Percentiles rank a stretch among this genome's conserved stretches.
phyloP scores from a whole-genome alignment of 2,329 filamentous ascomycete genomes.

The Camillea tinctor region DNA sequence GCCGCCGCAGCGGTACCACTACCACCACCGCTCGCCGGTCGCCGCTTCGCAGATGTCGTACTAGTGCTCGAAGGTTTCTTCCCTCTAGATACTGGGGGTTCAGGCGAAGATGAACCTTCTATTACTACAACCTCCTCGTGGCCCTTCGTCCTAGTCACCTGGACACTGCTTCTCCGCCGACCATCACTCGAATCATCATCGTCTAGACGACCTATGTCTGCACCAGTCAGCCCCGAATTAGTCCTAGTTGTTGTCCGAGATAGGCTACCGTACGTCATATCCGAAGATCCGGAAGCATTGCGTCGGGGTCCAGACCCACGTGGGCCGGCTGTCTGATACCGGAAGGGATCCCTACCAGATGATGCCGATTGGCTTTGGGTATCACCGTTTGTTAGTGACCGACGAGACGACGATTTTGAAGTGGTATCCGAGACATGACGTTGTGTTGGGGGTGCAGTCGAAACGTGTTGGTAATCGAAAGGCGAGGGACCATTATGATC shows the following conservation, averaged over 20 bases:
- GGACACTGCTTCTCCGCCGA: slow-evolving; percentile 12
- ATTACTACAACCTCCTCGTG: slow-evolving; percentile 42
- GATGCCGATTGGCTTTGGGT: slow-evolving; percentile 28
- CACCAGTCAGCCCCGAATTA: slow-evolving; percentile 35
- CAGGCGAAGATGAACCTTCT: slow-evolving; percentile 28
- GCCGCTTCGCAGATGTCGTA: slow-evolving; percentile 40
- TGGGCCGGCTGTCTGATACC: slow-evolving; percentile 49
- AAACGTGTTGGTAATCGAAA: slow-evolving; percentile 46
- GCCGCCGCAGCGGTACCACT: slow-evolving; percentile 8
- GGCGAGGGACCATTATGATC: slow-evolving; percentile 41
- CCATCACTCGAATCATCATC: slow-evolving; percentile 33
- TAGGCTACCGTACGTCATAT: slow-evolving; percentile 16
- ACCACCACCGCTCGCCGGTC: slow-evolving; percentile 30
- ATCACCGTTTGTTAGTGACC: slow-evolving; percentile 33
- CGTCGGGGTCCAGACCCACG: slow-evolving; percentile 39
- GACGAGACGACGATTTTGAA: slow-evolving; percentile 34
- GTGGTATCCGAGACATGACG: slow-evolving; percentile 48
- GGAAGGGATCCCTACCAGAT: slow-evolving; percentile 46
- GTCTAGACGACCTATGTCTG: slow-evolving; percentile 34
- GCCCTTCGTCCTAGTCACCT: slow-evolving; percentile 30
- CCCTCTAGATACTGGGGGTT: slow-evolving; percentile 30
- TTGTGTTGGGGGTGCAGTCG: slow-evolving; percentile 29
- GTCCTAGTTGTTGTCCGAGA: slow-evolving; percentile 31
- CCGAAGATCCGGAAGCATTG: slow-evolving; percentile 36
- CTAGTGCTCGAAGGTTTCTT: slow-evolving; percentile 38